Base-by-base conservation (phyloP, 192 early-diverging fungal species). In the Dimargaris verticillata region DNA sequence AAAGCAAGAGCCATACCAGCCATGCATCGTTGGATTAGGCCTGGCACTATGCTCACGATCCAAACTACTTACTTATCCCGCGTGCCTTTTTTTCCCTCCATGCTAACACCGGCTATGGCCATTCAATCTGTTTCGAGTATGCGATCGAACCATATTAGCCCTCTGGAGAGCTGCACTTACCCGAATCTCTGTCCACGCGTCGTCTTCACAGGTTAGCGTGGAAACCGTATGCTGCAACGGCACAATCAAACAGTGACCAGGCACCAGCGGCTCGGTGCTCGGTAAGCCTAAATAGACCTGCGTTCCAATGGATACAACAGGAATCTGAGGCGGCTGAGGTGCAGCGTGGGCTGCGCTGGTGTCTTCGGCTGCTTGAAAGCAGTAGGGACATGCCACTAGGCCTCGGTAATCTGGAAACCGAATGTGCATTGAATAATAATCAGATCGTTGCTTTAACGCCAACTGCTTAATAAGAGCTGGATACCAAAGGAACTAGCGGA, bases 151-250 rank as follows among this genome's bases (percentile, higher is more conserved):
- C 33, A 2, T 5, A 38, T 7, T 38, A 7, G 2, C 7, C 7
- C 7, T 7, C 7, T 38, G 7, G 7, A 5, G 0, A 20, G n/a
- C 14, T 64, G 24, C 43, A 66, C 66, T 47, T 79, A 85, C 83
- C 73, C 80, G 64, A 38, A 99, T 90, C 68, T 99, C 95, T 51
- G 86, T 86, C 93, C 93, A 96, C 14, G 74, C 76, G 63, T 89
- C 88, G 60, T 99, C 92, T 51, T 94, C 90, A 51, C 83, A 87
- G 64, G 89, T 85, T 33, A 99, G 70, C 14, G 84, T 89, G 9
- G 87, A 85, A 0, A 81, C 64, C 29, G 81, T 75, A 63, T 99
- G 95, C 58, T 93, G 82, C 14, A 89, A 62, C 17, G 95, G 95
- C 9, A 92, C 87, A 66, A 99, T 95, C 46, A 88, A 67, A 73